phyloP scores from a whole-genome alignment of 1,284 basidiomycete genomes.

The Cutaneotrichosporon sp. region DNA sequence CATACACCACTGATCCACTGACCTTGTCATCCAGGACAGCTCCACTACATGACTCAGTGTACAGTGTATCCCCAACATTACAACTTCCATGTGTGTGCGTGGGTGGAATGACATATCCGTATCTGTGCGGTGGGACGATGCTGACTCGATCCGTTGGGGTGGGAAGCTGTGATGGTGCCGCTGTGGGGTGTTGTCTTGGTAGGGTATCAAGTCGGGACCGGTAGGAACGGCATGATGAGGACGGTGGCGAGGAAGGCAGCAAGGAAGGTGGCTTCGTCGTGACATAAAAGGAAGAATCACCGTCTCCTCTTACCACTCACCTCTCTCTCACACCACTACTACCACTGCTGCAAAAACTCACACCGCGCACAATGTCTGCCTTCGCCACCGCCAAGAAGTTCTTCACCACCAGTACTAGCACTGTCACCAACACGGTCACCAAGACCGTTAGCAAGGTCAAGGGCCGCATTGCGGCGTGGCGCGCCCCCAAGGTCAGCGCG shows the following conservation, averaged over 20 bases:
- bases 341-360: neutral
- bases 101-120: too few species aligned
- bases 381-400: neutral
- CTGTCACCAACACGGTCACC: neutral
- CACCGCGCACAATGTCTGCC: neutral
- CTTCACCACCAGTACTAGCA: neutral
- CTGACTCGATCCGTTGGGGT: neutral
- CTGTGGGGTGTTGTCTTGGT: neutral
- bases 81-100: neutral
- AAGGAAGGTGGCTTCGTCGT: neutral
- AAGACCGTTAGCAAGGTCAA: neutral
- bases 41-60: too few species aligned
- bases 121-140: too few species aligned
- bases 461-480: conserved; percentile 1
- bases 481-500: neutral
- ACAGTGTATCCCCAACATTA: neutral
- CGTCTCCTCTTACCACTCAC: neutral
- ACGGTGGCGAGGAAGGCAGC: neutral
- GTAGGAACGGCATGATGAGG: neutral
- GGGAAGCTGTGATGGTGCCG: neutral
- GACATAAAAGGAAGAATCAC: neutral
- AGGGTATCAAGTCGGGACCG: too few species aligned
- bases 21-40: neutral
- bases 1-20: neutral
- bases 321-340: neutral